Conservation (phyloP, 225 moss, liverwort and hornwort genomes). For the Sphagnum tenellum region DNA sequence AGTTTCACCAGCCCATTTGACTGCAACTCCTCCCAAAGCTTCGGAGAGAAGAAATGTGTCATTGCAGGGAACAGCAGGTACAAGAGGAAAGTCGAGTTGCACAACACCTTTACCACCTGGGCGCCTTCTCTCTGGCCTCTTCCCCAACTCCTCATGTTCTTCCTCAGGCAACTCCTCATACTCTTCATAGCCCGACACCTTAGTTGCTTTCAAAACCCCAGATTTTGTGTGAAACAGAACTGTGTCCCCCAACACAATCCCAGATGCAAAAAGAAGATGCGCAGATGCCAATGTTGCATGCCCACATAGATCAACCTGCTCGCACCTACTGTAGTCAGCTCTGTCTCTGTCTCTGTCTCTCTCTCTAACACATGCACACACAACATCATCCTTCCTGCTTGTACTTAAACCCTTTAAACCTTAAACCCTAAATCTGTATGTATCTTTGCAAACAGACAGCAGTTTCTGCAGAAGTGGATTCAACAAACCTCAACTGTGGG, state of each 20-base stretch:
- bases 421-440: no score
- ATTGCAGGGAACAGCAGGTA: conserved; percentile 27
- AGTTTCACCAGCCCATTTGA: conserved; percentile 72
- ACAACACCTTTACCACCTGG: conserved; percentile 80
- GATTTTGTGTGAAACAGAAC: conserved; percentile 68
- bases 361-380: background rate
- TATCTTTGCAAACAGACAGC: no score
- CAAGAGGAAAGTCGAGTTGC: conserved; percentile 62
- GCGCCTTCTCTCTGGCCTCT: conserved; percentile 33
- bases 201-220: conserved; percentile 59
- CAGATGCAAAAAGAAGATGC: conserved; percentile 79
- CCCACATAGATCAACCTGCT: conserved; percentile 53
- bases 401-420: no score
- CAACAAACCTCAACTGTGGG: conserved; percentile 61
- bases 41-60: conserved; percentile 47
- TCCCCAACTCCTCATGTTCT: conserved; percentile 28
- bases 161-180: conserved; percentile 28
- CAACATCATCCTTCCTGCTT: no score
- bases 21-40: conserved; percentile 53
- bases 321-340: background rate
- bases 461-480: background rate
- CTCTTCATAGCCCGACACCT: conserved; percentile 73
- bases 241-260: conserved; percentile 68
- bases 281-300: conserved; percentile 55
- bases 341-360: background rate